These are phyloP conservation scores for Fusarium sp. DNA, from an alignment of 2,329 filamentous ascomycete species.

Conservation along the genomic window DNA sequence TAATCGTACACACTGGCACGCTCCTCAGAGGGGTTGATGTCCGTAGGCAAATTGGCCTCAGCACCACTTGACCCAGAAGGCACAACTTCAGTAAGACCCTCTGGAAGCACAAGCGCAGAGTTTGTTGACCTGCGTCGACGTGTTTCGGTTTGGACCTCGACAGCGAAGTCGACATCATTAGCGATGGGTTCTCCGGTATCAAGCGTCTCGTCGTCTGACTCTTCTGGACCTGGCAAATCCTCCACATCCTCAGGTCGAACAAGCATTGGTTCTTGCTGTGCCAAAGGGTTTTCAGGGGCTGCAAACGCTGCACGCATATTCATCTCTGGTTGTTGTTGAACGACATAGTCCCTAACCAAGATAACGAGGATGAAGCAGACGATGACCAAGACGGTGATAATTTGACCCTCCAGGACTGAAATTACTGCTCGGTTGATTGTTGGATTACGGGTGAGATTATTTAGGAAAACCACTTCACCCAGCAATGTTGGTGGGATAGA, in stretches of 20 bases:
- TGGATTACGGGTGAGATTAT: slow-evolving; percentile 74
- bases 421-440: slow-evolving; percentile 82
- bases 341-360: slow-evolving; percentile 95
- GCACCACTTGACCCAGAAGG: slow-evolving; percentile 6
- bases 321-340: slow-evolving; percentile 94
- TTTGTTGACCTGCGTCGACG: slow-evolving; percentile 30
- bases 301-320: slow-evolving; percentile 80
- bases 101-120: slow-evolving; percentile 19
- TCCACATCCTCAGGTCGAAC: slow-evolving; percentile 42
- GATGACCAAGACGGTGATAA: slow-evolving; percentile 92
- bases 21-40: slow-evolving; percentile 22
- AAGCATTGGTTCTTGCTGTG: slow-evolving; percentile 42
- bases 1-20: slow-evolving; percentile 50
- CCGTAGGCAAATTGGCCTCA: slow-evolving; percentile 8
- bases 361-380: slow-evolving; percentile 97
- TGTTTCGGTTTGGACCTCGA: slow-evolving; percentile 24
- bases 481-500: slow-evolving; percentile 55
- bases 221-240: slow-evolving; percentile 39
- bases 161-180: slow-evolving; percentile 25
- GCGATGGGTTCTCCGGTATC: slow-evolving; percentile 44
- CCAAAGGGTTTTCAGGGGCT: slow-evolving; percentile 52
- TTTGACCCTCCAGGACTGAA: slow-evolving; percentile 88
- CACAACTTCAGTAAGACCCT: slow-evolving; percentile 19
- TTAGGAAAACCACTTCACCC: slow-evolving; percentile 67
- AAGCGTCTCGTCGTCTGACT: slow-evolving; percentile 50